Evolutionary conservation across 495 filamentous ascomycete genomes (phyloP), one percentile per base, ranked within the genome.

Genomic region (Penicillium herquei): DNA sequence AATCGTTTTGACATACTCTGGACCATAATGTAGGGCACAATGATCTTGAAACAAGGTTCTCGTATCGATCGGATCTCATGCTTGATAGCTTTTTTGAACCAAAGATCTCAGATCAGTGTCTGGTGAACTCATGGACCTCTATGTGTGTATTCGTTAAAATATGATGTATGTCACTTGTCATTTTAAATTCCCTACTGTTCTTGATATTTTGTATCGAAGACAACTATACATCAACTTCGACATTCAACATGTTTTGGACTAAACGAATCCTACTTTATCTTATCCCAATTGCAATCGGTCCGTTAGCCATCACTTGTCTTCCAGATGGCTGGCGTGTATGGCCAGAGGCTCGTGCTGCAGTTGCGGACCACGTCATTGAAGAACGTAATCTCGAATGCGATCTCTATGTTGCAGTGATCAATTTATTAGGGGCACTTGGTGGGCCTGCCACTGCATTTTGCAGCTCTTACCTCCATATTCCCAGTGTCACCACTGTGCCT

Each of bases 101-200:
- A 45, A 45, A 45, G 14, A 45, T 45, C 26, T 17, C 30, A 45
- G 8, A 45, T 45, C 39, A 41, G 39, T 41, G 39, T 41, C 39
- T 41, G 39, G 13, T n/a, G 39, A 41, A 7, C 39, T 41, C 39
- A 41, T 41, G 11, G 39, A 41, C 14, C 39, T 41, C 3, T 41
- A 16, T 41, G 39, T 10, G 14, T 41, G 3, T 16, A 17, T 7
- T 41, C 10, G 39, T 41, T 41, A 41, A 41, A 41, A 41, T 41
- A 7, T 41, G 39, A 41, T 14, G 1, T 41, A n/a, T 14, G 39
- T 41, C 39, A 41, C 39, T 41, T 41, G 12, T 41, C 39, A 41
- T 5, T 41, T 41, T 2, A n/a, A 41, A 41, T 41, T 41, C n/a
- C 2, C 14, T 41, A 17, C 1, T 17, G 11, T 41, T 41, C 14